Conservation (phyloP, 2,329 filamentous ascomycete species). For the Hypocreales sp. region DNA sequence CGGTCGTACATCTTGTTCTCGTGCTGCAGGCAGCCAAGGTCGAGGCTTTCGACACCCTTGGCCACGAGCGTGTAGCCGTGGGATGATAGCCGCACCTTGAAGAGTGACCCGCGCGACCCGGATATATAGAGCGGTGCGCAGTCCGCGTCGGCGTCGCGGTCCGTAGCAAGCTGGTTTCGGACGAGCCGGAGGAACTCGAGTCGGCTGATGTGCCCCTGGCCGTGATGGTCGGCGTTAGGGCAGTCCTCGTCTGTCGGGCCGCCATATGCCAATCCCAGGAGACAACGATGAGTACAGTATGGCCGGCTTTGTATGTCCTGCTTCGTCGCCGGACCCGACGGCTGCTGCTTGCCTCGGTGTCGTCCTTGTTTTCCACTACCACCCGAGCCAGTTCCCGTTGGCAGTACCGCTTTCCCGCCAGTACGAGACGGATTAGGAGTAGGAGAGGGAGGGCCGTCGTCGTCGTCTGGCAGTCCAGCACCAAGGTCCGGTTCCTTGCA, state of each 20-base stretch:
- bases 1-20: slow-evolving; percentile 16
- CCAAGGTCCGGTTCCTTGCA: not conserved
- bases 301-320: not conserved
- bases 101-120: slow-evolving; percentile 15
- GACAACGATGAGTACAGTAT: slow-evolving; percentile 3
- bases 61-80: slow-evolving; percentile 22
- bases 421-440: not conserved
- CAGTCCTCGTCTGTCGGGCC: slow-evolving; percentile 1
- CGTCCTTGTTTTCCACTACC: not conserved
- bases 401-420: not conserved
- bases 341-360: not conserved
- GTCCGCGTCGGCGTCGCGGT: slow-evolving; percentile 15
- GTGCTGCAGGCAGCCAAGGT: slow-evolving; percentile 9
- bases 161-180: slow-evolving; percentile 12
- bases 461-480: not conserved
- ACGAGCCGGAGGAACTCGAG: slow-evolving; percentile 12
- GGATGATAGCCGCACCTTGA: slow-evolving; percentile 19
- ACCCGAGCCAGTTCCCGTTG: slow-evolving; percentile 1
- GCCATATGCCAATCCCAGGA: slow-evolving; percentile 1
- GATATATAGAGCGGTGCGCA: slow-evolving; percentile 12
- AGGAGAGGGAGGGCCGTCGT: slow-evolving; percentile 1
- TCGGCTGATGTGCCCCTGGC: slow-evolving; percentile 8
- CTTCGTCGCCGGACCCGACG: not conserved
- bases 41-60: slow-evolving; percentile 17
- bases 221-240: slow-evolving; percentile 1